Conservation (phyloP, 805 yeast genomes). For the Kluyveromyces lactis region DNA sequence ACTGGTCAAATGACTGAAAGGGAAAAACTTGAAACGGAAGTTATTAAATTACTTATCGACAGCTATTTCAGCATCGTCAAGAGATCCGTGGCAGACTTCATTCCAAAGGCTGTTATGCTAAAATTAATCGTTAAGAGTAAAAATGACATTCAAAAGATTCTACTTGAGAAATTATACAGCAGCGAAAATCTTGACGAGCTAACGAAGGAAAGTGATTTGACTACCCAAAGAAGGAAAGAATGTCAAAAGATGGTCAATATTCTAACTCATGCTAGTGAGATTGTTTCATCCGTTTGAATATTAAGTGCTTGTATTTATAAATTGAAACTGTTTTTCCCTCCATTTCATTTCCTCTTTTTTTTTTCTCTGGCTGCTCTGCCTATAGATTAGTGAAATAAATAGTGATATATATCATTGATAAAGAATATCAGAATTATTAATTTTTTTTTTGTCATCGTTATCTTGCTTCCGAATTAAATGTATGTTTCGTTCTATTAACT, state of each 20-base stretch:
- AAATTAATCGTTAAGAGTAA: conserved; percentile 80
- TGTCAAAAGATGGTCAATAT: conserved; percentile 94
- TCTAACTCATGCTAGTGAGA: conserved; percentile 79
- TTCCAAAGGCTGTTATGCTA: conserved; percentile 93
- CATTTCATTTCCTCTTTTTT: too few relatives aligned
- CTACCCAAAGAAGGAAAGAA: conserved; percentile 91
- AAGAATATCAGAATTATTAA: too few relatives aligned
- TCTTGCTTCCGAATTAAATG: too few relatives aligned
- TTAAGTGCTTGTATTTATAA: background rate
- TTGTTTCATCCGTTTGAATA: conserved; percentile 45
- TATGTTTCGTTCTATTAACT: too few relatives aligned
- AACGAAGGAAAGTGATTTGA: conserved; percentile 84
- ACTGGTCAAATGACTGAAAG: conserved; percentile 87
- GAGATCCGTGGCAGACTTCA: conserved; percentile 84
- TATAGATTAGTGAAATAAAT: too few relatives aligned
- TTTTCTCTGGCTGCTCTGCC: too few relatives aligned
- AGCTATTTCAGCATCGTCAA: conserved; percentile 90
- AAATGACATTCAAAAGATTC: conserved; percentile 82
- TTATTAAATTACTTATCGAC: conserved; percentile 81
- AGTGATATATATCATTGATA: too few relatives aligned
- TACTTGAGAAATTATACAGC: conserved; percentile 79
- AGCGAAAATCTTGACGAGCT: conserved; percentile 64
- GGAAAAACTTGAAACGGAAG: conserved; percentile 95
- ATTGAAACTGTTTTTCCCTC: too few relatives aligned
- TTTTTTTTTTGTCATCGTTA: too few relatives aligned